Conservation (phyloP, 2,329 filamentous ascomycete species). For the Xylariomycetidae sp. region DNA sequence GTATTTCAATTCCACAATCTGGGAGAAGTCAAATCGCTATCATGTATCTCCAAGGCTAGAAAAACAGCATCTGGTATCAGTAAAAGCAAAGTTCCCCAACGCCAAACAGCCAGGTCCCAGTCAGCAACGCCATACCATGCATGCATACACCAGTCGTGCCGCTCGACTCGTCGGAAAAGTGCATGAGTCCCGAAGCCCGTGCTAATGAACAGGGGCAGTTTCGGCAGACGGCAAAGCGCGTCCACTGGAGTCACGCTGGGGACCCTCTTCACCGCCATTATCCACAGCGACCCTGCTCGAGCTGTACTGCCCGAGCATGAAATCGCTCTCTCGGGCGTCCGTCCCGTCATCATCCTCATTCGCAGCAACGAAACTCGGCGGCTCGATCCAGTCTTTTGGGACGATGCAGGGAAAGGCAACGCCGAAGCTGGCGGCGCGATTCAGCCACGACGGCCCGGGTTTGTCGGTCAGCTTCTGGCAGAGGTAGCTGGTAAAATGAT, state of each 20-base stretch:
- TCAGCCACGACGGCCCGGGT: constrained; percentile 70
- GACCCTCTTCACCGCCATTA: constrained; percentile 12
- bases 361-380: constrained; percentile 69
- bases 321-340: constrained; percentile 45
- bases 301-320: constrained; percentile 47
- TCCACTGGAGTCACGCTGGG: too few relatives aligned
- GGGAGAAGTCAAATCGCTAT: neutral
- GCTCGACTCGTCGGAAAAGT: too few relatives aligned
- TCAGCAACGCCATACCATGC: constrained; percentile 17
- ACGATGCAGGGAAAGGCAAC: constrained; percentile 78
- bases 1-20: constrained; percentile 1
- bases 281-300: constrained; percentile 19
- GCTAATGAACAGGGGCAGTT: too few relatives aligned
- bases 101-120: constrained; percentile 10
- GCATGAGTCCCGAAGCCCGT: too few relatives aligned
- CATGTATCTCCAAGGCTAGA: constrained; percentile 2
- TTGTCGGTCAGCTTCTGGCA: constrained; percentile 69
- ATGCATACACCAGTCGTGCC: too few relatives aligned
- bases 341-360: constrained; percentile 48
- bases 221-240: constrained; percentile 48
- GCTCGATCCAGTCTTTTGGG: constrained; percentile 74
- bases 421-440: constrained; percentile 79
- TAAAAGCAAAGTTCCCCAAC: constrained; percentile 15
- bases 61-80: constrained; percentile 23
- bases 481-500: constrained; percentile 78